Base-by-base conservation (phyloP, 345 rosid genomes). In the Gossypioides kirkii region DNA sequence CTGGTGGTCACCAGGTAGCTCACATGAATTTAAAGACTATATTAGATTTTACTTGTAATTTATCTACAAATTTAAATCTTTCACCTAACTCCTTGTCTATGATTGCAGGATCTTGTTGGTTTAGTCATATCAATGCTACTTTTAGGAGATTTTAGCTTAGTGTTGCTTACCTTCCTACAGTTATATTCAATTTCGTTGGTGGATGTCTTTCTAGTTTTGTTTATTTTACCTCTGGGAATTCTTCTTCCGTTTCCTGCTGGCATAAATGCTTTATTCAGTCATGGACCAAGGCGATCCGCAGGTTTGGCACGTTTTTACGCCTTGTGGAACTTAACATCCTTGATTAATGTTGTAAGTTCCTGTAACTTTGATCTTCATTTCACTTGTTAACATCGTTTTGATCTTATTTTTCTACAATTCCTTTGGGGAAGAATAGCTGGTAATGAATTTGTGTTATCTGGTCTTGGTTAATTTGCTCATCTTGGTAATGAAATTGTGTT, bases 241-340 rank as follows among this genome's bases (percentile, higher is more conserved):
- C 93, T 96, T 76, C 87, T 96, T 71, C 98, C 99, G 3, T 96
- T 96, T 80, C 98, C 98, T 75, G 98, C 95, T 74, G 99, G 99
- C 74, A 96, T 96, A 78, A 96, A 93, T 86, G 99, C 99, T 79
- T 82, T 96, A 74, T 96, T 96, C 81, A 96, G 97, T 77, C 62
- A 59, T 59, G 62, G 62, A 59, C 62, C 62, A 12, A 88, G 99
- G 78, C 99, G 94, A 72, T 95, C 99, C 73, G 90, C 97, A 70
- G 98, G 98, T 63, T 89, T 95, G 63, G 94, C 99, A 18, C 99
- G 99, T 74, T 86, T 91, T 66, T 95, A 92, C 7, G 62, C 38
- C 26, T 26, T 59, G 38, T 59, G 62, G 62, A 59, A 59, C 10
- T 12, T 59, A 25, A 59, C 62, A 26, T 59, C 62, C 62, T 59